Base-by-base conservation (phyloP, 1,284 basidiomycete species). In the Ustilago loliicola region DNA sequence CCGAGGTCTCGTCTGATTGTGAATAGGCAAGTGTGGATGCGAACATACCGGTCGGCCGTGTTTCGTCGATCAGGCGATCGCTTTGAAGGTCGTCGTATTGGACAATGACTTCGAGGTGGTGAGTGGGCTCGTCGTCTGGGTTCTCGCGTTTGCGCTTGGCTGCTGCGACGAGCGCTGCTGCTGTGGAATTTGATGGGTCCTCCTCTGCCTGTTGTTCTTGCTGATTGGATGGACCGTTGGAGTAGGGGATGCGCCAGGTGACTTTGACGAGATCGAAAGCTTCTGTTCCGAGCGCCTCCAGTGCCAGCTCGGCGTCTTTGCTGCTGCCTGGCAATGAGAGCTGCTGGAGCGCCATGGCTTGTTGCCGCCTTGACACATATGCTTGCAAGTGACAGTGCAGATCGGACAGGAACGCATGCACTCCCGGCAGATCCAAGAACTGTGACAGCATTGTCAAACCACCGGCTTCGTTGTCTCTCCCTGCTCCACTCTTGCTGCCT, bases 341-440 rank as follows among this genome's bases (percentile, higher is more conserved):
- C 13, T 66, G 61, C 38, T 71, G 63, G n/a, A 80, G 47, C 9
- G 71, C 56, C 32, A 73, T 59, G 2, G 76, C 72, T 38, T 80
- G 79, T 50, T 79, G 68, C 36, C 79, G 48, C 7, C 79, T 74
- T 6, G 72, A 74, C 4, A 80, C 72, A 30, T 79, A 80, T 11
- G 76, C 76, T 53, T 80, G 79, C 34, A 80, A 42, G 38, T 80
- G 70, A 34, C 63, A 66, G 45, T 80, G 79, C 29, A 80, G 53
- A 11, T 79, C 68, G 11, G 64, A 65, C 13, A 80, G 61, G 48
- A 80, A 80, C 4, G 72, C 68, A 15, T 79, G 55, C n/a, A 80
- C 57, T 13, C 75, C 75, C 5, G 76, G 72, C 34, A 77, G 53
- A 9, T 70, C 50, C 38, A 55, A 63, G 56, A 80, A 72, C 34